These are phyloP conservation scores for Diaporthe vexans DNA, from an alignment of 2,329 filamentous ascomycete species.

Conservation along the genomic window DNA sequence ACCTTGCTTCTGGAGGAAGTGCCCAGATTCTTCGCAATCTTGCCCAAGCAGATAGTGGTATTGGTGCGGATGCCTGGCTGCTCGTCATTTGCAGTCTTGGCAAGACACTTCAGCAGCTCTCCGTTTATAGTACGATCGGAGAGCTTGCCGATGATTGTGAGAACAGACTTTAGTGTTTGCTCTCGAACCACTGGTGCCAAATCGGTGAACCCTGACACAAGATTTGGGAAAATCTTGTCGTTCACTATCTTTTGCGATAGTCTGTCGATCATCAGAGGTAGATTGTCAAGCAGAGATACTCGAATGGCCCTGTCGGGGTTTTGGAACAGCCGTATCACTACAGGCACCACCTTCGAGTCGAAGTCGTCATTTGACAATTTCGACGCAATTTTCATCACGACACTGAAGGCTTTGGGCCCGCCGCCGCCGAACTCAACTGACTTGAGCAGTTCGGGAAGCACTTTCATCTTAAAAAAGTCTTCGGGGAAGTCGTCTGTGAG, in stretches of 20 bases:
- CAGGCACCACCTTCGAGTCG: constrained; percentile 84
- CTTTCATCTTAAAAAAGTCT: constrained; percentile 98
- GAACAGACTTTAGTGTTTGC: constrained; percentile 94
- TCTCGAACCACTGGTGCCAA: constrained; percentile 91
- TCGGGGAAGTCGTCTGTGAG: constrained; percentile 95
- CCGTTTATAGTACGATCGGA: constrained; percentile 95
- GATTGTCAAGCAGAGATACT: constrained; percentile 89
- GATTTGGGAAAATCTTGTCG: constrained; percentile 95
- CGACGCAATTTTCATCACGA: constrained; percentile 90
- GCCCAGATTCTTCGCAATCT: constrained; percentile 92
- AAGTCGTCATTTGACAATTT: constrained; percentile 94
- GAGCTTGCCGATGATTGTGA: constrained; percentile 88
- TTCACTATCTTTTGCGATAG: constrained; percentile 90
- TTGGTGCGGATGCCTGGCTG: constrained; percentile 98
- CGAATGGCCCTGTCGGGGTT: constrained; percentile 94
- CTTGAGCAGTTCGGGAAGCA: constrained; percentile 95
- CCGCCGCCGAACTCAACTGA: constrained; percentile 98
- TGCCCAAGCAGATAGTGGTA: constrained; percentile 96
- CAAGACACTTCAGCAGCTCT: constrained; percentile 89
- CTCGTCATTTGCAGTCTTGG: constrained; percentile 97
- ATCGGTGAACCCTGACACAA: constrained; percentile 96
- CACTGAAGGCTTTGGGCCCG: constrained; percentile 88
- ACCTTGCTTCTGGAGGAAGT: constrained; percentile 87
- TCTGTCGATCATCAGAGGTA: constrained; percentile 92
- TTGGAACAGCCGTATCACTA: constrained; percentile 87